Evolutionary conservation across 2,329 filamentous ascomycete genomes (phyloP).

Genomic region (Exserohilum rostratum): DNA sequence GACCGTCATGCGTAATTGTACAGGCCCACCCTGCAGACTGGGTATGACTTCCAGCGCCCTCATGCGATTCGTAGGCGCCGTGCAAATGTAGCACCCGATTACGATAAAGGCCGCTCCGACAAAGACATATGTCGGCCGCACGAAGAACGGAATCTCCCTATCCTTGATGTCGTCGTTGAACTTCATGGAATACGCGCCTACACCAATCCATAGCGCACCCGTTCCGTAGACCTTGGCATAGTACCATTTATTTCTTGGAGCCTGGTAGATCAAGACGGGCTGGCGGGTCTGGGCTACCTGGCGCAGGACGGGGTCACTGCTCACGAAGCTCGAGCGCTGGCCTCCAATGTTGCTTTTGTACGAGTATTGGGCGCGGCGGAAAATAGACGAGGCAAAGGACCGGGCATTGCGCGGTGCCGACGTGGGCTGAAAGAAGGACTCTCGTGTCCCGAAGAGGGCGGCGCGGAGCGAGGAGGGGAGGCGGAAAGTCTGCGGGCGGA

Average conservation of each 20-base stretch:
- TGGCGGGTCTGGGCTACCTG: conserved; percentile 37
- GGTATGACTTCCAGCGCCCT: conserved; percentile 40
- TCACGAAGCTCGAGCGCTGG: conserved; percentile 23
- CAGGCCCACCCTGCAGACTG: conserved; percentile 32
- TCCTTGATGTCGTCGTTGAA: conserved; percentile 42
- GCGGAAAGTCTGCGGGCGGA: conserved; percentile 35
- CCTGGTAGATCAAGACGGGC: conserved; percentile 44
- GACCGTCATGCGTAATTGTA: conserved; percentile 41
- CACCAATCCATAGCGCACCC: conserved; percentile 33
- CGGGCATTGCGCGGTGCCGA: conserved; percentile 20
- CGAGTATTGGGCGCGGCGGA: conserved; percentile 31
- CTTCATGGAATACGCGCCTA: conserved; percentile 37
- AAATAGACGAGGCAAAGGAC: conserved; percentile 32
- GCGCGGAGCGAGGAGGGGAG: conserved; percentile 43
- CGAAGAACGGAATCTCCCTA: conserved; percentile 39
- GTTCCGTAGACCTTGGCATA: conserved; percentile 37
- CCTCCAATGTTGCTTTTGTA: conserved; percentile 12
- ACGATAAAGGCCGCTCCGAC: conserved; percentile 35
- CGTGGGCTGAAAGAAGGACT: conserved; percentile 27
- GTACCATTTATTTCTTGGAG: conserved; percentile 35
- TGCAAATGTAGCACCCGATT: conserved; percentile 41
- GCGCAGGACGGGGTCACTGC: conserved; percentile 42
- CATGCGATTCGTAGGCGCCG: conserved; percentile 39
- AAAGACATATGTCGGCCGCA: conserved; percentile 43
- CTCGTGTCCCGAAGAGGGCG: conserved; percentile 35